Evolutionary conservation across 441 rosid species (phyloP).

Genomic region (Erodium trifolium): DNA sequence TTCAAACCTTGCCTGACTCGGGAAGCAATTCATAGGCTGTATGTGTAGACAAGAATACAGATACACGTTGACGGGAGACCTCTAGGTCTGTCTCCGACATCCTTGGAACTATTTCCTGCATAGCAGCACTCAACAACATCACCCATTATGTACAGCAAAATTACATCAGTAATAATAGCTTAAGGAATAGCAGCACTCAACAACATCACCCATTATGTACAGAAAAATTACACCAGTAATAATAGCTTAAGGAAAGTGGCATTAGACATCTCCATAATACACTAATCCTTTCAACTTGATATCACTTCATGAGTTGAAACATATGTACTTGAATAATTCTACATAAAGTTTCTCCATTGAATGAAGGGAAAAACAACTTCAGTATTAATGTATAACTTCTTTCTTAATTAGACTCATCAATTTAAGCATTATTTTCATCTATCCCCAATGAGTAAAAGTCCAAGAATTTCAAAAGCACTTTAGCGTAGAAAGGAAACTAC

Average conservation of each 20-base stretch:
- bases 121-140: conserved; percentile 24
- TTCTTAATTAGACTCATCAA: background rate
- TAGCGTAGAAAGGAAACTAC: background rate
- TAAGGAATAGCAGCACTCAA: conserved; percentile 20
- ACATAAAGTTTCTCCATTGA: background rate
- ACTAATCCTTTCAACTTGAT: conserved; percentile 3
- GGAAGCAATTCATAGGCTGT: conserved; percentile 66
- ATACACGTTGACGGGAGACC: conserved; percentile 44
- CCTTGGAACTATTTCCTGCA: conserved; percentile 37
- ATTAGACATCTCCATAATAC: background rate
- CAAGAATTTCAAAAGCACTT: background rate
- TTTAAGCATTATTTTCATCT: conserved; percentile 1
- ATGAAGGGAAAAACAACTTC: background rate
- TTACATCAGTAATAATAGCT: background rate
- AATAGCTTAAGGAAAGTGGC: background rate
- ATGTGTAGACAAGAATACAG: conserved; percentile 39
- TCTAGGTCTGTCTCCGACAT: conserved; percentile 38
- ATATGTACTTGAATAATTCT: background rate
- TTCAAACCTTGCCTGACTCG: conserved; percentile 72
- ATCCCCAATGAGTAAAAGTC: background rate
- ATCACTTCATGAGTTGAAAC: background rate
- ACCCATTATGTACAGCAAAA: conserved; percentile 15
- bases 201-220: conserved; percentile 18
- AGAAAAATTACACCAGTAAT: background rate
- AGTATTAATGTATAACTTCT: background rate